Conservation (phyloP, 441 rosid species). For the Pelargonium cotyledonis region DNA sequence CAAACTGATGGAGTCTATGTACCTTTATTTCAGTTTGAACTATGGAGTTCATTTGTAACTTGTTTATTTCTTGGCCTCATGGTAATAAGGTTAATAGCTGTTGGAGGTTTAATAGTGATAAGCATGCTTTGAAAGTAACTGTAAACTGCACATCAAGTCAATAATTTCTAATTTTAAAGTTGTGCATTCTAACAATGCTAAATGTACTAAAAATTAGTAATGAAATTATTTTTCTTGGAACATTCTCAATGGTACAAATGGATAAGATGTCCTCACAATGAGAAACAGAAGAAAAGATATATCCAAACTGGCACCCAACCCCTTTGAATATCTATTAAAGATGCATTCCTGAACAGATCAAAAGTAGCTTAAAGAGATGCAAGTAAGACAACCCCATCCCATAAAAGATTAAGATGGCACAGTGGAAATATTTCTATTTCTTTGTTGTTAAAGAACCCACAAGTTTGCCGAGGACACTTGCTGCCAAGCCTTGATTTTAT, state of each 20-base stretch:
- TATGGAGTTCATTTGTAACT: not conserved
- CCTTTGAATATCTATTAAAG: not conserved
- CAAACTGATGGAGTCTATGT: not conserved
- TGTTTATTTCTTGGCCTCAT: not conserved
- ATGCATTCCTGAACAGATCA: not conserved
- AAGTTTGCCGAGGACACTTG: too few species aligned
- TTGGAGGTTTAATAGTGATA: not conserved
- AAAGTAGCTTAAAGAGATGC: not conserved
- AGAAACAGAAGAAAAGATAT: not conserved
- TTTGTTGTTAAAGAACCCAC: too few species aligned
- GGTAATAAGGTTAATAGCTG: not conserved
- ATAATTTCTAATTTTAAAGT: not conserved
- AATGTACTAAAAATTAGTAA: not conserved
- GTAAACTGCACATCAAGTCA: not conserved
- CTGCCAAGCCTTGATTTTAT: not conserved
- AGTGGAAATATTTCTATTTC: too few species aligned
- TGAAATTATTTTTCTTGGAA: not conserved
- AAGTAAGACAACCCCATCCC: not conserved
- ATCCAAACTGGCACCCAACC: not conserved
- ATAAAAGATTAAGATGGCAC: not conserved
- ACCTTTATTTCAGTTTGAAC: not conserved
- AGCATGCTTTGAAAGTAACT: not conserved
- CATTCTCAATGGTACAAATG: not conserved
- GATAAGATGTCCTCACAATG: not conserved
- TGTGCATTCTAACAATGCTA: not conserved